Conservation (phyloP, 345 rosid genomes). For the Corymbia maculata region DNA sequence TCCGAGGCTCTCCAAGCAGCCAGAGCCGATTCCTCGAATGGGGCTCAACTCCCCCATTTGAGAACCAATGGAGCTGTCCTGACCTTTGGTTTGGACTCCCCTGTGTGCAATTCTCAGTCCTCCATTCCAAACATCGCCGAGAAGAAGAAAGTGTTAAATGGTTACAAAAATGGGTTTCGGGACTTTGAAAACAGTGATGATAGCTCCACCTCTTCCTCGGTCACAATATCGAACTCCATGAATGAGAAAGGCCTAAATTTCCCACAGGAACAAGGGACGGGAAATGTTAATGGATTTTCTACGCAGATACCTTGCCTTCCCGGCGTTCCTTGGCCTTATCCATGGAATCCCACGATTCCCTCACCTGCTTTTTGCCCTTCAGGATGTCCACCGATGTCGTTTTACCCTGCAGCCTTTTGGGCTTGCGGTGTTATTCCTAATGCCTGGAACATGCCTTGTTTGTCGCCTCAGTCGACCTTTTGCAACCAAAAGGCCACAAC, state of each 20-base stretch:
- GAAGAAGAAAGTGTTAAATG: slow-evolving; percentile 26
- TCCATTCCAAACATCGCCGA: slow-evolving; percentile 35
- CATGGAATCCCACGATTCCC: slow-evolving; percentile 49
- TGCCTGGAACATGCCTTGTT: slow-evolving; percentile 55
- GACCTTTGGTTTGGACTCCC: slow-evolving; percentile 47
- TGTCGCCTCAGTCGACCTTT: slow-evolving; percentile 37
- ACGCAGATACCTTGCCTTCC: slow-evolving; percentile 39
- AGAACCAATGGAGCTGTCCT: slow-evolving; percentile 48
- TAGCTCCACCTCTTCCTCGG: slow-evolving; percentile 39
- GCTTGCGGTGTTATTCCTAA: slow-evolving; percentile 25
- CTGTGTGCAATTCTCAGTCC: slow-evolving; percentile 21
- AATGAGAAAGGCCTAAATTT: slow-evolving; percentile 18
- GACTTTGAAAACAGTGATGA: slow-evolving; percentile 44
- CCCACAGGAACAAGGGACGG: slow-evolving; percentile 16
- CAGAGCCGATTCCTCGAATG: slow-evolving; percentile 30
- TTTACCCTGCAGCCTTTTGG: slow-evolving; percentile 61
- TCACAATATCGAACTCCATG: slow-evolving; percentile 28
- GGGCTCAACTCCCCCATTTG: slow-evolving; percentile 19
- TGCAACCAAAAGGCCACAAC: slow-evolving; percentile 20
- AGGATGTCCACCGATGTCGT: slow-evolving; percentile 41
- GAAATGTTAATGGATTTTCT: slow-evolving; percentile 35
- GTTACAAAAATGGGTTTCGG: slow-evolving; percentile 22
- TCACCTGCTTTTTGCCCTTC: slow-evolving; percentile 58
- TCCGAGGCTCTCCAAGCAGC: slow-evolving; percentile 72
- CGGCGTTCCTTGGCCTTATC: slow-evolving; percentile 78